Conservation (phyloP, 257 asterid species). For the Solanum piurae region DNA sequence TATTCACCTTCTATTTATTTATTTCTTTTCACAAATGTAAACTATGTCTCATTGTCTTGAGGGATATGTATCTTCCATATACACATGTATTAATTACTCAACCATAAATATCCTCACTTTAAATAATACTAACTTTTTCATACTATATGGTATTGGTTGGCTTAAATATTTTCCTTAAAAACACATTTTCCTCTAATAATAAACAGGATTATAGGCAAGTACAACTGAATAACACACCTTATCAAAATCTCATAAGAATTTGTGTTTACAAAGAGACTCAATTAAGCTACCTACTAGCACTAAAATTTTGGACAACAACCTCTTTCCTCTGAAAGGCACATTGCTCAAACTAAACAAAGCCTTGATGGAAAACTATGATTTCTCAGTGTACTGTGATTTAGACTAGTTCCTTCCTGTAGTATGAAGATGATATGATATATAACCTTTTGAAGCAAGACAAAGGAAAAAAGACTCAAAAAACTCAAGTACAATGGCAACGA, state of each 20-base stretch:
- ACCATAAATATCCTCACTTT: neutral
- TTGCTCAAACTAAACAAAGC: neutral
- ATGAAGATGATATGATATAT: neutral
- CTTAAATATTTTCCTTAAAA: neutral
- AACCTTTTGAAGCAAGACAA: neutral
- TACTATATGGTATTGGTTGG: neutral
- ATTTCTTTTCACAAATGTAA: neutral
- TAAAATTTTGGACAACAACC: neutral
- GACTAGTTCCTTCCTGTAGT: neutral
- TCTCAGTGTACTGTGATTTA: neutral
- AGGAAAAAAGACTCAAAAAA: neutral
- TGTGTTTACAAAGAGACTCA: neutral
- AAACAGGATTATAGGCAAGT: neutral
- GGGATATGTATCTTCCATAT: neutral
- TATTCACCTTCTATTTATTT: neutral
- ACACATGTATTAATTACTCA: neutral
- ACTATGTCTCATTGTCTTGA: neutral
- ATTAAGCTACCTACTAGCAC: neutral
- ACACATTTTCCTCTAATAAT: neutral
- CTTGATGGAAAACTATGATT: neutral
- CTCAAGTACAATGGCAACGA: constrained; percentile 76
- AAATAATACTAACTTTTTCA: neutral
- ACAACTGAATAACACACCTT: neutral
- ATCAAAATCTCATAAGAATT: neutral
- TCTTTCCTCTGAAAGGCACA: neutral